phyloP scores from a whole-genome alignment of 163 green algal species.

The Botryococcus braunii region DNA sequence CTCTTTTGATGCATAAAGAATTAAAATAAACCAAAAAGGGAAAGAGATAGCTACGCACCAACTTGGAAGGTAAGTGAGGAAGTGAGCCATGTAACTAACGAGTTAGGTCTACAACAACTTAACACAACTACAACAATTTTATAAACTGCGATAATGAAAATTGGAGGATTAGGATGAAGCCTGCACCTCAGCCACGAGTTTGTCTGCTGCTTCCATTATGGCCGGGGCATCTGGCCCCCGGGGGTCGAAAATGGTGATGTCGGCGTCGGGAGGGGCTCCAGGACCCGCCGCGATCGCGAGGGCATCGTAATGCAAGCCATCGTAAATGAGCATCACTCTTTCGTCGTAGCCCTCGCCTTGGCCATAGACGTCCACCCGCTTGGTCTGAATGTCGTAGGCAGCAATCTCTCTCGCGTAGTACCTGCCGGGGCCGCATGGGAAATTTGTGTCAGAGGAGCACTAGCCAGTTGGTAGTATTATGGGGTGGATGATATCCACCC shows the following conservation, averaged over 20 bases:
- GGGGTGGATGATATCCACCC: no score
- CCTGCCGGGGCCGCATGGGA: no score
- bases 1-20: no score
- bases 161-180: neutral
- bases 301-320: slow-evolving; percentile 93
- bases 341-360: slow-evolving; percentile 53
- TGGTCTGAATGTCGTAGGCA: slow-evolving; percentile 87
- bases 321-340: slow-evolving; percentile 72
- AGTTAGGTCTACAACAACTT: neutral
- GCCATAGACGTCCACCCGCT: slow-evolving; percentile 73
- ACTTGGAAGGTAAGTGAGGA: neutral
- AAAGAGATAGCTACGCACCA: neutral
- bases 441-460: no score
- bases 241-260: slow-evolving; percentile 56
- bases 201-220: slow-evolving; percentile 17
- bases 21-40: no score
- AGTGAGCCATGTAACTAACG: neutral
- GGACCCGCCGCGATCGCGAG: slow-evolving; percentile 52
- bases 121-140: neutral
- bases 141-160: neutral
- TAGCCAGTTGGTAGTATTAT: no score
- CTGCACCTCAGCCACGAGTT: slow-evolving; percentile 19
- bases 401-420: slow-evolving; percentile 75
- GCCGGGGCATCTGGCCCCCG: neutral
- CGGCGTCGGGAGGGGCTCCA: slow-evolving; percentile 67